Base-by-base conservation (phyloP, 2,329 filamentous ascomycete genomes). In the Drechslerella coelobrocha region DNA sequence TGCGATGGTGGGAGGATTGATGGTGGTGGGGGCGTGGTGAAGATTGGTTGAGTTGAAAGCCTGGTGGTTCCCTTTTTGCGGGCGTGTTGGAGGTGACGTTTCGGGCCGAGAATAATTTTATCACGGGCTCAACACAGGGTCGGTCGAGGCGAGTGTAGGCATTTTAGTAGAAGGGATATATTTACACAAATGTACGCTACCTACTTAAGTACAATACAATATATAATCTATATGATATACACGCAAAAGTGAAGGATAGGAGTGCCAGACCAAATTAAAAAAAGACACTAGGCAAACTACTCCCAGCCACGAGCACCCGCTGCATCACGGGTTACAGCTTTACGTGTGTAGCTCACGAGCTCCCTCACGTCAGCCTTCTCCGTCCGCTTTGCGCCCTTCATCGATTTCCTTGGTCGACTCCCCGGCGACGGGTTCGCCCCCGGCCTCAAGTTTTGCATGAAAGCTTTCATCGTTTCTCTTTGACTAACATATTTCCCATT, bases 371-470 rank as follows among this genome's bases (percentile, higher is more conserved):
- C 39, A n/a, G 48, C 27, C 60, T 68, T 31, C 63, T 59, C 45
- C 75, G 43, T 78, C 55, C 68, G 79, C 77, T 55, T 78, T 72
- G 57, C 69, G 76, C 74, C 75, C 72, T 21, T 73, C 68, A 65
- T 37, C 55, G 47, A 29, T 56, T 57, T 63, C 59, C 41, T 68
- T 2, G 54, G 61, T 12, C 29, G 54, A 21, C 52, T 37, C 56
- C 60, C 45, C 26, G 61, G 26, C n/a, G 34, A 39, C 10, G 54
- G 23, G 48, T 76, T 73, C 4, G 69, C 24, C 6, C 68, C 73
- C 7, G 71, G 62, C 10, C 71, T 65, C 7, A 61, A 29, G 23
- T 61, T 52, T 29, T 73, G 72, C 51, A 73, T 59, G 19, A 75
- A 62, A 23, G 66, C 69, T 29, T 68, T 61, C 43, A 76, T 59